Evolutionary conservation across 495 filamentous ascomycete species (phyloP).

Genomic region (Terfezia claveryi): DNA sequence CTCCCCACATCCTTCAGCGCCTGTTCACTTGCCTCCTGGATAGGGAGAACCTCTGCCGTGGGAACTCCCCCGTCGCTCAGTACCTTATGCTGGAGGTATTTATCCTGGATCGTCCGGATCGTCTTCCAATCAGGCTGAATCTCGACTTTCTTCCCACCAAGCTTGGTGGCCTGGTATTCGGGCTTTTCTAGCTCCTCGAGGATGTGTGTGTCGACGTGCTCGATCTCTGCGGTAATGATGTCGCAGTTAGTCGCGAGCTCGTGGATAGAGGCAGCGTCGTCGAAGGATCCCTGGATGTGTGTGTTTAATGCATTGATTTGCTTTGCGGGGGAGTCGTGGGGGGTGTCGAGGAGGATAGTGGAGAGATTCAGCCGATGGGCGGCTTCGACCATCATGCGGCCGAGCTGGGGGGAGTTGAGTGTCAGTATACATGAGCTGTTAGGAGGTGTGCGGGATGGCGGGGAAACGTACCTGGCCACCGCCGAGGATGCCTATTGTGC

Average conservation of each 20-base stretch:
- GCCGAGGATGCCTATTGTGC: slow-evolving; percentile 40
- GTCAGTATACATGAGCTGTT: neutral
- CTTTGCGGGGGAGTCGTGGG: slow-evolving; percentile 55
- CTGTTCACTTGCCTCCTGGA: slow-evolving; percentile 30
- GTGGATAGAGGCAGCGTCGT: slow-evolving; percentile 40
- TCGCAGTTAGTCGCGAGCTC: slow-evolving; percentile 58
- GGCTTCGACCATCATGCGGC: slow-evolving; percentile 86
- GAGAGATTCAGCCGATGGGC: slow-evolving; percentile 71
- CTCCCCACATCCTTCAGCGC: slow-evolving; percentile 42
- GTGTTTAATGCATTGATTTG: slow-evolving; percentile 55
- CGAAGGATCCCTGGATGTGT: slow-evolving; percentile 56
- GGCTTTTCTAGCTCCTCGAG: slow-evolving; percentile 54
- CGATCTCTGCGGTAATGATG: slow-evolving; percentile 87
- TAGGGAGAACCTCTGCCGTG: slow-evolving; percentile 43
- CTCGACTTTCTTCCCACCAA: slow-evolving; percentile 24
- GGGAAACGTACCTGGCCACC: slow-evolving; percentile 38
- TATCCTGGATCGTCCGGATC: slow-evolving; percentile 85
- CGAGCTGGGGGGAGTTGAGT: slow-evolving; percentile 27
- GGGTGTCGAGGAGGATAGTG: slow-evolving; percentile 57
- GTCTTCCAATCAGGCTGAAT: slow-evolving; percentile 83
- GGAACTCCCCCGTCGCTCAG: slow-evolving; percentile 42
- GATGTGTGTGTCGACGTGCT: slow-evolving; percentile 87
- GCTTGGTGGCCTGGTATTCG: slow-evolving; percentile 23
- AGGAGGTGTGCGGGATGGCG: neutral
- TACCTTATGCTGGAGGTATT: slow-evolving; percentile 77